These are phyloP conservation scores for Colletotrichum caudatum DNA, from an alignment of 2,329 filamentous ascomycete genomes.

Conservation along the genomic window DNA sequence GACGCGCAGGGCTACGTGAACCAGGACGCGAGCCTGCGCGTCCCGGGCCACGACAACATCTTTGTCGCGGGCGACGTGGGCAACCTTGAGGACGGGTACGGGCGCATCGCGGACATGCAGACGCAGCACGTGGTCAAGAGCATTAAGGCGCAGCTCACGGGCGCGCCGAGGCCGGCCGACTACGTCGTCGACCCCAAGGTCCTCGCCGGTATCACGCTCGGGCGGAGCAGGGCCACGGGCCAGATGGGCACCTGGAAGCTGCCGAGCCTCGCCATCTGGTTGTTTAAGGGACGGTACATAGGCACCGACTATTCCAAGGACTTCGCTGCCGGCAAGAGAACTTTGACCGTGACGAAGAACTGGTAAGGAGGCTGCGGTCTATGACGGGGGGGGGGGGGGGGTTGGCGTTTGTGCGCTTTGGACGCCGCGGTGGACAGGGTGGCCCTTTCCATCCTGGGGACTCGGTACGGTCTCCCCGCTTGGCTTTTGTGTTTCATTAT, in stretches of 20 bases:
- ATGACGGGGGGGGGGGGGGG: not conserved
- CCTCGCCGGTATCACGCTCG: conserved; percentile 54
- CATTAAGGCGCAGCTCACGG: conserved; percentile 50
- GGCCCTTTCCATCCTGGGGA: not conserved
- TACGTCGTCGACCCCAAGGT: conserved; percentile 48
- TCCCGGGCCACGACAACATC: conserved; percentile 53
- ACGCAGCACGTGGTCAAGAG: conserved; percentile 50
- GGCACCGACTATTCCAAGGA: conserved; percentile 41
- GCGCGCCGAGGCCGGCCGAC: conserved; percentile 44
- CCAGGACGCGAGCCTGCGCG: conserved; percentile 54
- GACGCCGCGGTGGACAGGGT: not conserved
- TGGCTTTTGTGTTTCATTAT: not conserved
- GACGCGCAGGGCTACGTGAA: conserved; percentile 51
- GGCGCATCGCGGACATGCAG: conserved; percentile 50
- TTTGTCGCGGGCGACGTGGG: conserved; percentile 61
- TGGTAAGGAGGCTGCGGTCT: conserved; percentile 19
- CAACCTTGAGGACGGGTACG: conserved; percentile 54
- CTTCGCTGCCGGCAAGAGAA: conserved; percentile 32
- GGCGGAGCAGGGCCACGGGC: conserved; percentile 52
- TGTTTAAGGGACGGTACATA: conserved; percentile 51
- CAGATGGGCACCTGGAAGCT: conserved; percentile 52
- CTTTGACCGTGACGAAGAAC: conserved; percentile 26
- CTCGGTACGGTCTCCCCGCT: not conserved
- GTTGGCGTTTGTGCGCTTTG: conserved; percentile 24
- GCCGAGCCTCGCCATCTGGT: conserved; percentile 49